phyloP scores from a whole-genome alignment of 192 early-diverging fungal genomes.

The Lobulomyces angularis region DNA sequence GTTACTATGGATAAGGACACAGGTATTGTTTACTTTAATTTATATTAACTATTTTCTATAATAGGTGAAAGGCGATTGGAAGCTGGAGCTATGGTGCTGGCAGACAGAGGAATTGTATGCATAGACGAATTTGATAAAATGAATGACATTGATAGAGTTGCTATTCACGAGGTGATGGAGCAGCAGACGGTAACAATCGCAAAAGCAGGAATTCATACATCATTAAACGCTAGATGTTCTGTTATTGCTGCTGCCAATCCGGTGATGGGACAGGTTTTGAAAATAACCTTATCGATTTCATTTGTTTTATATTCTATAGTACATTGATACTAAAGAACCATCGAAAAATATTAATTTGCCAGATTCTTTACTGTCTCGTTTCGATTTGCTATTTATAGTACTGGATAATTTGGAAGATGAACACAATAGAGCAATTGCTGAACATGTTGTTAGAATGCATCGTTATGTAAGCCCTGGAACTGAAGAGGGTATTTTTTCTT shows the following conservation, averaged over 20 bases:
- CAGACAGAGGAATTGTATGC: constrained; percentile 92
- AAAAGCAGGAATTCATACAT: constrained; percentile 98
- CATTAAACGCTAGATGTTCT: constrained; percentile 89
- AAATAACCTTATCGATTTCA: constrained; percentile 2
- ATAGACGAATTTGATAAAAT: constrained; percentile 99
- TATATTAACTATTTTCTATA: background rate
- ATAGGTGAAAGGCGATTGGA: constrained; percentile 79
- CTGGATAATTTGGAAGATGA: constrained; percentile 80
- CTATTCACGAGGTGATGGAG: constrained; percentile 99
- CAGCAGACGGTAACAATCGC: constrained; percentile 97
- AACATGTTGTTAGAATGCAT: constrained; percentile 91
- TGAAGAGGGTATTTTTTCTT: constrained; percentile 55
- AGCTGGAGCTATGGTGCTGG: constrained; percentile 97
- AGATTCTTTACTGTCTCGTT: constrained; percentile 90
- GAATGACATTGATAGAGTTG: constrained; percentile 90
- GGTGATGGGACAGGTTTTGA: constrained; percentile 56
- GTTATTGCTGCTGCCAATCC: constrained; percentile 98
- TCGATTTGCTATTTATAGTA: constrained; percentile 94
- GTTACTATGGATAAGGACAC: constrained; percentile 92
- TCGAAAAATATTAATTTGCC: constrained; percentile 92
- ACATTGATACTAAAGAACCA: constrained; percentile 75
- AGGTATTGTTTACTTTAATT: constrained; percentile 11
- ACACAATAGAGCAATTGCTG: constrained; percentile 74
- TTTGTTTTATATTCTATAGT: constrained; percentile 30
- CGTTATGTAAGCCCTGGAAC: constrained; percentile 74